Evolutionary conservation across 1,284 basidiomycete species (phyloP).

Genomic region (Cerioporus squamosus): DNA sequence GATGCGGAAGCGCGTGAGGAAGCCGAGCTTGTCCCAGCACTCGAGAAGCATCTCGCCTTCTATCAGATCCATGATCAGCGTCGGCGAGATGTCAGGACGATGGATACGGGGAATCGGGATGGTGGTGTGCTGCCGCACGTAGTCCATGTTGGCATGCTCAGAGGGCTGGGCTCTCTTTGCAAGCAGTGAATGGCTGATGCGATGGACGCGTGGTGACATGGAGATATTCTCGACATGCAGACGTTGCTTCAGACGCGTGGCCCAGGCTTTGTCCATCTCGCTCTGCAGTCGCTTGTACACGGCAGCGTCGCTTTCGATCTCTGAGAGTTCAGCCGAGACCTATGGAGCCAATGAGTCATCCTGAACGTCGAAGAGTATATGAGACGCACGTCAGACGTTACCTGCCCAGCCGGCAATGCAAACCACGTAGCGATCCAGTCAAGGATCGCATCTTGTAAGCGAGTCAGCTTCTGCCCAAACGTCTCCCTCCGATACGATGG

Average conservation of each 20-base stretch:
- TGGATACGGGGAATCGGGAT: slow-evolving; percentile 30
- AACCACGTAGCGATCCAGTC: slow-evolving; percentile 8
- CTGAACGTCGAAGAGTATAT: not conserved
- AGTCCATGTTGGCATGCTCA: slow-evolving; percentile 24
- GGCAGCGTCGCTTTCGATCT: not conserved
- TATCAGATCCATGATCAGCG: slow-evolving; percentile 29
- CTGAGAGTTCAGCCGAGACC: not conserved
- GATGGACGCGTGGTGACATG: not conserved
- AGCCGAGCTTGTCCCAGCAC: slow-evolving; percentile 25
- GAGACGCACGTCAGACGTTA: not conserved
- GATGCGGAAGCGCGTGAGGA: slow-evolving; percentile 27
- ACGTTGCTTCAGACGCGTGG: slow-evolving; percentile 4
- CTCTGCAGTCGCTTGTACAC: not conserved
- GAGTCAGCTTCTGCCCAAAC: not conserved
- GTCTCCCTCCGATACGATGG: not conserved
- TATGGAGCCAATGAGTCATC: not conserved
- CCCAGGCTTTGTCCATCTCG: not conserved
- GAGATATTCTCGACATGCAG: not conserved
- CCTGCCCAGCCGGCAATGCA: not conserved
- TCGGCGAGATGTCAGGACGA: slow-evolving; percentile 5
- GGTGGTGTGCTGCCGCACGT: slow-evolving; percentile 24
- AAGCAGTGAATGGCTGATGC: slow-evolving; percentile 4
- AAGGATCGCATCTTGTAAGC: not conserved
- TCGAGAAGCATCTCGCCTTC: slow-evolving; percentile 26
- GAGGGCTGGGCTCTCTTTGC: slow-evolving; percentile 22